Percentiles rank a stretch among this genome's conserved stretches.
phyloP scores from a whole-genome alignment of 768 basidiomycete species.

The Pleurotus salmoneostramineus region DNA sequence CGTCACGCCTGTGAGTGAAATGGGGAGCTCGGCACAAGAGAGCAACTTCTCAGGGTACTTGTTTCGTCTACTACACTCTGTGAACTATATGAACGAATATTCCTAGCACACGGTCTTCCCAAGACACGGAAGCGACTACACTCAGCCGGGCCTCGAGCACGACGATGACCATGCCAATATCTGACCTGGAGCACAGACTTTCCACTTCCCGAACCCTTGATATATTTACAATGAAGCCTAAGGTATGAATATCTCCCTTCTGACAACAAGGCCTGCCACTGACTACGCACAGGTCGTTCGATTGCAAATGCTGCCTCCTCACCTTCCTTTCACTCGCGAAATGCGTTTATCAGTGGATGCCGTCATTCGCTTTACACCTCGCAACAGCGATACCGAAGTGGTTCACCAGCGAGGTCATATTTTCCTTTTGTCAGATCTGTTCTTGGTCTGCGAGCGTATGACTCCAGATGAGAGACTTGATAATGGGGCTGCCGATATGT shows the following conservation, averaged over 20 bases:
- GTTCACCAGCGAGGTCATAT: constrained; percentile 77
- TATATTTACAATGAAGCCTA: constrained; percentile 93
- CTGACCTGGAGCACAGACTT: constrained; percentile 79
- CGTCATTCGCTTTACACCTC: constrained; percentile 73
- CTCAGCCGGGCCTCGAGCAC: constrained; percentile 48
- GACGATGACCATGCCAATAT: constrained; percentile 52
- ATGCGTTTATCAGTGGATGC: constrained; percentile 72
- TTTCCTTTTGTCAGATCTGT: constrained; percentile 89
- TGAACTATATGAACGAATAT: not conserved
- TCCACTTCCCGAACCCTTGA: constrained; percentile 79
- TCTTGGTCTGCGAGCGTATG: constrained; percentile 88
- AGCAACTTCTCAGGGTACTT: constrained; percentile 53
- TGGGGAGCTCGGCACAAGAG: constrained; percentile 46
- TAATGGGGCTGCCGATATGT: constrained; percentile 68
- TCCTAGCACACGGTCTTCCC: constrained; percentile 53
- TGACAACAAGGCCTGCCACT: not conserved
- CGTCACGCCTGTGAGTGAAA: constrained; percentile 12
- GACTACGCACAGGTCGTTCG: constrained; percentile 65
- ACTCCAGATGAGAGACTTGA: constrained; percentile 54
- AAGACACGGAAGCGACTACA: constrained; percentile 55
- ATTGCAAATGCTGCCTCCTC: constrained; percentile 83
- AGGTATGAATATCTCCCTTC: constrained; percentile 42
- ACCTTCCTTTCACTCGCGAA: constrained; percentile 73
- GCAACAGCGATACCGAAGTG: constrained; percentile 68
- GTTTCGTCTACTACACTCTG: too few species aligned